A percentile compares a stretch with the other conserved stretches of the same genome.
These are phyloP conservation scores for Flaveria ramosissima DNA, from an alignment of 129 eudicot genomes.

Conservation along the genomic window DNA sequence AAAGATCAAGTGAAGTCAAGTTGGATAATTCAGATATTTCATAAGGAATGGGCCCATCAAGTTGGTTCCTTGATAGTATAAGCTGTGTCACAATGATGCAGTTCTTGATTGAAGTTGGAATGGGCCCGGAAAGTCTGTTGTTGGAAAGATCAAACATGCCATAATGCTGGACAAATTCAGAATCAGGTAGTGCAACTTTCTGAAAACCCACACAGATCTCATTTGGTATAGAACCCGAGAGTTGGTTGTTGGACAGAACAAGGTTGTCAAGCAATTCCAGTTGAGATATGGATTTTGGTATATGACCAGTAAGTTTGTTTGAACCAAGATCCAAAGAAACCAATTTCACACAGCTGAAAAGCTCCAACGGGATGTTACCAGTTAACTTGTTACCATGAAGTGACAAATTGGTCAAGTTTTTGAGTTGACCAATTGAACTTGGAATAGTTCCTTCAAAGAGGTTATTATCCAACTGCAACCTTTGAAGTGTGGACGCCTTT, in stretches of 20 bases:
- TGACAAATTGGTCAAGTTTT: constrained; percentile 80
- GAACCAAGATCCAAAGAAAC: constrained; percentile 82
- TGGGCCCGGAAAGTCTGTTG: constrained; percentile 65
- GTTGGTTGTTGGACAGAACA: constrained; percentile 64
- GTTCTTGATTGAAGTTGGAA: constrained; percentile 66
- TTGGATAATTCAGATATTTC: constrained; percentile 58
- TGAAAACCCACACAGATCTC: constrained; percentile 93
- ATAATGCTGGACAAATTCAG: constrained; percentile 85
- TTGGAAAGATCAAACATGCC: constrained; percentile 92
- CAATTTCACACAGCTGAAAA: constrained; percentile 65
- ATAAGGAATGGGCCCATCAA: constrained; percentile 71
- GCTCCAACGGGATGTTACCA: constrained; percentile 69
- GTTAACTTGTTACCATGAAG: constrained; percentile 69
- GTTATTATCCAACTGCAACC: constrained; percentile 76
- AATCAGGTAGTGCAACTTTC: constrained; percentile 73
- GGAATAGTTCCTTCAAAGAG: constrained; percentile 79
- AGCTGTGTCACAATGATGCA: constrained; percentile 64
- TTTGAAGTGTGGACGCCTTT: constrained; percentile 51
- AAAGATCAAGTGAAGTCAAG: constrained; percentile 73
- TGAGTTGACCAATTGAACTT: constrained; percentile 58
- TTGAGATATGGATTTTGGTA: constrained; percentile 64
- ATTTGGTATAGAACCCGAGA: constrained; percentile 74
- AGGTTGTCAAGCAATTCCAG: constrained; percentile 77
- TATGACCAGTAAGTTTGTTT: constrained; percentile 58
- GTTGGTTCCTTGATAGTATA: constrained; percentile 57